Evolutionary conservation across 1,284 basidiomycete species (phyloP).

Genomic region (Irpex lacteus): DNA sequence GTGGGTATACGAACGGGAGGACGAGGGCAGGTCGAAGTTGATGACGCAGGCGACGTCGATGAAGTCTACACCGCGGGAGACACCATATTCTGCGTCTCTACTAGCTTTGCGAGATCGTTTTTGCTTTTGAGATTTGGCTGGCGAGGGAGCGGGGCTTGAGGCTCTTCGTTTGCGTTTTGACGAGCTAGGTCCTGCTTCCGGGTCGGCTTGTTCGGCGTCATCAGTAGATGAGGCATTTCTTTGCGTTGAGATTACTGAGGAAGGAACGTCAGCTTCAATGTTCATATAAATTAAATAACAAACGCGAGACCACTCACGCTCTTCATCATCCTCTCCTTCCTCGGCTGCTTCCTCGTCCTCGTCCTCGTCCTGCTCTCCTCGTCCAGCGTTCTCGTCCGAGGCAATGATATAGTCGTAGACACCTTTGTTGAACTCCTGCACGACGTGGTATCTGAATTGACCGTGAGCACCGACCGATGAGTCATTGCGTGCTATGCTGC

Average conservation of each 20-base stretch:
- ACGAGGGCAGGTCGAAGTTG: slow-evolving; percentile 95
- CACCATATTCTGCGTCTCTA: slow-evolving; percentile 83
- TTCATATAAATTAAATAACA: too few species aligned
- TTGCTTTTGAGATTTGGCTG: slow-evolving; percentile 31
- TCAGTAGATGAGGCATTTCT: slow-evolving; percentile 33
- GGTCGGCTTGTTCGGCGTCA: slow-evolving; percentile 14
- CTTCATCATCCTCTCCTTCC: slow-evolving; percentile 36
- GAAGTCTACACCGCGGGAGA: slow-evolving; percentile 97
- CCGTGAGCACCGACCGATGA: background rate
- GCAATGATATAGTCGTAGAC: slow-evolving; percentile 99
- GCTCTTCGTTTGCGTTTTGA: slow-evolving; percentile 19
- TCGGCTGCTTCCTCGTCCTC: slow-evolving; percentile 36
- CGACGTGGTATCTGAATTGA: slow-evolving; percentile 80
- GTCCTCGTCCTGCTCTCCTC: slow-evolving; percentile 51
- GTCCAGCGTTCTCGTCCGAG: slow-evolving; percentile 81
- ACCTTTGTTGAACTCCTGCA: slow-evolving; percentile 99
- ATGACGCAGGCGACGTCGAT: slow-evolving; percentile 96
- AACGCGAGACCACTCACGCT: slow-evolving; percentile 35
- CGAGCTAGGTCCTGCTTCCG: slow-evolving; percentile 18
- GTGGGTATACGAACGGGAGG: slow-evolving; percentile 91
- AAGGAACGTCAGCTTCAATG: too few species aligned
- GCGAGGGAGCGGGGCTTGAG: slow-evolving; percentile 7
- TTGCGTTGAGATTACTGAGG: slow-evolving; percentile 57
- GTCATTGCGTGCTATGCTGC: slow-evolving; percentile 13
- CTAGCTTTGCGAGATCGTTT: slow-evolving; percentile 25